Base-by-base conservation (phyloP, 1,139 yeast genomes). In the Nakaseomyces bracarensis region DNA sequence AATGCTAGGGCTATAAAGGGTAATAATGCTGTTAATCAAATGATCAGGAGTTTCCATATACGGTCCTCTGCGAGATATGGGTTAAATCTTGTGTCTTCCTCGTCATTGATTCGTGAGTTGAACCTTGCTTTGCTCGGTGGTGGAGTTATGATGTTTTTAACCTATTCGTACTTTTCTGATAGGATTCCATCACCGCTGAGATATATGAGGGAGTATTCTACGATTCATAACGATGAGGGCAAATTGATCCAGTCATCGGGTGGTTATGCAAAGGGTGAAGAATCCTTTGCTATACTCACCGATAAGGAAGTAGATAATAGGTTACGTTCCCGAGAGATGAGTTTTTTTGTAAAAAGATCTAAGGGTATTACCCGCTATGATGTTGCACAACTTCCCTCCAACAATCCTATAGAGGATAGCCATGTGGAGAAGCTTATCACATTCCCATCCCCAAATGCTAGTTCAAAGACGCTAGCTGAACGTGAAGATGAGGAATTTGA, bases 331-430 rank as follows among this genome's bases (percentile, higher is more conserved):
- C 70, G 72, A 52, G 95, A 89, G 59, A 94, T 87, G 63, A 79
- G 93, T 50, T 85, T 81, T 57, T 60, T 68, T 33, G 91, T 89
- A 16, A 79, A 83, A 51, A 72, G 96, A 46, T 89, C 93, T 11
- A 81, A 82, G 51, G 97, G 97, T n/a, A 91, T 91, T 14, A 64
- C 79, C n/a, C 70, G 98, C 43, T 89, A 87, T 57, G 98, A 93
- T 58, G 75, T 86, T 26, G 76, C 94, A 39, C 98, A 91, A 64
- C 67, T 91, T 45, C 83, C 97, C 7, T 82, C 95, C 34, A 93
- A 91, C 61, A 78, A 82, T 38, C 98, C 98, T 8, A 86, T 89
- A 50, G 99, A 91, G 63, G 98, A 91, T 60, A 96, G 85, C 57
- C 75, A 94, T 48, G 77, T 91, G 1, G 97, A 89, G 59, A 82